phyloP scores from a whole-genome alignment of 225 moss, liverwort and hornwort species.

The Marchantia paleacea region DNA sequence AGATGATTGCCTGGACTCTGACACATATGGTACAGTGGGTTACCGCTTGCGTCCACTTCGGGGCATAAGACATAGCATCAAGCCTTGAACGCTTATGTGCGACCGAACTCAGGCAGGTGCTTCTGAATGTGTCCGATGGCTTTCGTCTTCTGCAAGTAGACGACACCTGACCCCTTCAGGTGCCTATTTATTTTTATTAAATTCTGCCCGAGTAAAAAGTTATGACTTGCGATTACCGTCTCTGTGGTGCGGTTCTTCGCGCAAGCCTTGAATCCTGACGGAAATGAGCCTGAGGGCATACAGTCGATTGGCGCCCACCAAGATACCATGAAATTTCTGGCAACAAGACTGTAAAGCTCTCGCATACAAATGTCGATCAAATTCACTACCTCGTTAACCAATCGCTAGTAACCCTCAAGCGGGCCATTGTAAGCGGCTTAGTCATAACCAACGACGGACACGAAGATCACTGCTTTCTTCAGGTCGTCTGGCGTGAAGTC shows the following conservation, averaged over 20 bases:
- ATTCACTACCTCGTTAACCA: slow-evolving; percentile 4
- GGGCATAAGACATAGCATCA: slow-evolving; percentile 29
- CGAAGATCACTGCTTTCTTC: slow-evolving; percentile 50
- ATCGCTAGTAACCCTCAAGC: not conserved
- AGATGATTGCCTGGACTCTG: slow-evolving; percentile 12
- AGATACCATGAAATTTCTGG: slow-evolving; percentile 40
- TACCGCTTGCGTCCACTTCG: not conserved
- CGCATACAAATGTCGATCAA: slow-evolving; percentile 15
- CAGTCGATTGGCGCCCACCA: slow-evolving; percentile 26
- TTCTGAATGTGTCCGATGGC: slow-evolving; percentile 26
- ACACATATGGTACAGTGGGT: slow-evolving; percentile 20
- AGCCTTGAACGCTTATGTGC: slow-evolving; percentile 14
- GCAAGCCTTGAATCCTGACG: slow-evolving; percentile 20
- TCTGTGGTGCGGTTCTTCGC: slow-evolving; percentile 16
- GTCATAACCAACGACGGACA: slow-evolving; percentile 54
- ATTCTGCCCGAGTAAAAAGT: slow-evolving; percentile 12
- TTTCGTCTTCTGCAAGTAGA: slow-evolving; percentile 33
- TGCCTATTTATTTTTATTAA: slow-evolving; percentile 18
- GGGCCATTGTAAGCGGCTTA: slow-evolving; percentile 38
- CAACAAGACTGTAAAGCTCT: slow-evolving; percentile 24
- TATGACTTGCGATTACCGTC: slow-evolving; percentile 21
- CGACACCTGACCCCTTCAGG: slow-evolving; percentile 12
- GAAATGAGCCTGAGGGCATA: slow-evolving; percentile 14
- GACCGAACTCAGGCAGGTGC: not conserved
- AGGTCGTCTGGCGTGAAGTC: slow-evolving; percentile 37